Base-by-base conservation (phyloP, 441 rosid genomes). In the Mallotus japonicus region DNA sequence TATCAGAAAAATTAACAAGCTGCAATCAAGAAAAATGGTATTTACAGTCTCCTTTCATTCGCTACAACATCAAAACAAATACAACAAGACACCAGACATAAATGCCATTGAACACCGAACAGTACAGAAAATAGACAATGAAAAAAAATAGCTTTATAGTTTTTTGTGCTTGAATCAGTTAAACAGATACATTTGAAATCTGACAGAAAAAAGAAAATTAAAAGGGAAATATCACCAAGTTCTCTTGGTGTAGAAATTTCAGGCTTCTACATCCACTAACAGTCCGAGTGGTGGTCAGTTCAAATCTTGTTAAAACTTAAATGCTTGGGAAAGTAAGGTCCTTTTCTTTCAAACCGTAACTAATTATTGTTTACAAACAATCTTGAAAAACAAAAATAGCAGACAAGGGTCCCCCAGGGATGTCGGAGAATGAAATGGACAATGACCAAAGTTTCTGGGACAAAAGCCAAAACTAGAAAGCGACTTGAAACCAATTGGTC, bases 381-480 rank as follows among this genome's bases (percentile, higher is more conserved):
- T 57, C 70, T 70, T 69, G 54, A 76, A 70, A 78, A 78, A 80
- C 62, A 74, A 85, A 83, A 72, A 55, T 55, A 76, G 77, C 78
- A 85, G 91, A 88, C 88, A 84, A 71, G 77, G 94, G 89, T 90
- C 87, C 92, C 87, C 81, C 71, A 57, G 72, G 72, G 82, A 49
- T 91, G 98, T 87, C 88, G 92, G 95, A 70, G 86, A 83, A 83
- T 72, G 96, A 91, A 78, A 81, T 76, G 73, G 90, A 90, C 89
- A 81, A 73, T 73, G 87, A 86, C 86, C 87, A 78, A 83, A 75
- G 81, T 82, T 80, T 85, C 73, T 76, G 85, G 80, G 94, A 86
- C 92, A 90, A 87, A 88, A 84, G 92, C 87, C 84, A 85, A 85
- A 70, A 69, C 47, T 34, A 74, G 87, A 86, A 85, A 83, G 73